Base-by-base conservation (phyloP, 2,329 filamentous ascomycete species). In the Cylindrodendrum hubeiense region DNA sequence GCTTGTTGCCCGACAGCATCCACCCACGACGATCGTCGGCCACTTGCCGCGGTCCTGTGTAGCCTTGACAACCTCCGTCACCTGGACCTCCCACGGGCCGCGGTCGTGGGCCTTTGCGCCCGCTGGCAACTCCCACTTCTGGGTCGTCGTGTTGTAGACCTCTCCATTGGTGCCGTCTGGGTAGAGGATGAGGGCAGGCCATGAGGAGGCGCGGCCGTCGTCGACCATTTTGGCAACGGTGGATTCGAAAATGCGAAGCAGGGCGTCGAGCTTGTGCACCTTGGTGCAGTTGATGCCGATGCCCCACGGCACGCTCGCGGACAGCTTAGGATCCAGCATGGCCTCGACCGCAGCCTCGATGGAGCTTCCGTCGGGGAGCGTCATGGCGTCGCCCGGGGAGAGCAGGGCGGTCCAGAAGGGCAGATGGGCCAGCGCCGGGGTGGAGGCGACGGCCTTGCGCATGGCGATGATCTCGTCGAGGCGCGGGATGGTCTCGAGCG, bases 231-330 rank as follows among this genome's bases (percentile, higher is more conserved):
- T 67, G 10, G 66, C 63, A 17, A 89, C 75, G 9, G 80, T 83
- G 4, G 78, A 80, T 70, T 91, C 87, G 54, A 87, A 90, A 52
- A 85, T 80, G 19, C 76, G 78, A 19, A 93, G 78, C 17, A 91
- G 77, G 0, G 78, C 73, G 2, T 85, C 84, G 30, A 93, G 80
- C 75, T 91, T 89, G 53, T 85, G 82, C 34, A 92, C 84, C 75
- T 90, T 91, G 39, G 86, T 92, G 76, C 90, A 92, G 77, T 92
- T 92, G 72, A 92, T 85, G 2, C 90, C 90, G 24, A 93, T 83
- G 0, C 86, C 90, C 86, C 86, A 90, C 0, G 90, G 90, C 4
- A 77, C 66, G 5, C 67, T 70, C 1, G 52, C 15, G 1, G 73
- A 71, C 5, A 75, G 22, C 1, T 60, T 53, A 0, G 68, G 72